Evolutionary conservation across 2,329 filamentous ascomycete species (phyloP), one percentile per base, ranked within the genome.

Genomic region (Penicillium olsonii): DNA sequence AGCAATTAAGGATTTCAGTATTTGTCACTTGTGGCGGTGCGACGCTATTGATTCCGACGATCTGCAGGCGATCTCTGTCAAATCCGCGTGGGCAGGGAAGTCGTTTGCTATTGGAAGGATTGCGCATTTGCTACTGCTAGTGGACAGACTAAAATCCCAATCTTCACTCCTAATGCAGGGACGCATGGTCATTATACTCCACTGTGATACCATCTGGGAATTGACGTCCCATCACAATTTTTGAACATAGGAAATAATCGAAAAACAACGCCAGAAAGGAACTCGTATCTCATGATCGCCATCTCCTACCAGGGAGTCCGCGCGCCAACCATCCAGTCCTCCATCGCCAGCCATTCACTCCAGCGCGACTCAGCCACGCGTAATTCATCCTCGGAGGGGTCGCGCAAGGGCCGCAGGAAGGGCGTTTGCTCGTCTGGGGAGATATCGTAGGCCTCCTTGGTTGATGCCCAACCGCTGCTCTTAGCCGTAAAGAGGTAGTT

Each of bases 401-500:
- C 83, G 55, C 87, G 84, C 15, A 96, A 75, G 10, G 92, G 91
- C 55, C 85, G 84, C 58, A 97, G 75, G 68, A 95, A 97, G 0
- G 92, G 94, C 0, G 95, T 81, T 7, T 83, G 87, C 75, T 97
- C 90, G 48, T 91, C 84, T 6, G 86, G 84, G 1, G 82, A 82
- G 78, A 92, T 88, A 69, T 97, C 94, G 70, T 97, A 99, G 56
- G 90, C 85, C 43, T 84, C 80, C 75, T 96, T 97, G 59, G 96
- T 92, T 49, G 84, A 84, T 15, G 90, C 79, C 92, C 92, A 97
- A 26, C 84, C 90, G 33, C 87, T 87, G 66, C 89, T 94, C 75
- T 97, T 99, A 11, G 92, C 90, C 0, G 92, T 88, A 68, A 97
- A 97, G 37, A 99, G 80, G 66, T 94, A 99, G 67, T 97, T 99